Percentiles rank a stretch among this genome's conserved stretches.
phyloP scores from a whole-genome alignment of 495 filamentous ascomycete species.

The Aspergillus leporis region DNA sequence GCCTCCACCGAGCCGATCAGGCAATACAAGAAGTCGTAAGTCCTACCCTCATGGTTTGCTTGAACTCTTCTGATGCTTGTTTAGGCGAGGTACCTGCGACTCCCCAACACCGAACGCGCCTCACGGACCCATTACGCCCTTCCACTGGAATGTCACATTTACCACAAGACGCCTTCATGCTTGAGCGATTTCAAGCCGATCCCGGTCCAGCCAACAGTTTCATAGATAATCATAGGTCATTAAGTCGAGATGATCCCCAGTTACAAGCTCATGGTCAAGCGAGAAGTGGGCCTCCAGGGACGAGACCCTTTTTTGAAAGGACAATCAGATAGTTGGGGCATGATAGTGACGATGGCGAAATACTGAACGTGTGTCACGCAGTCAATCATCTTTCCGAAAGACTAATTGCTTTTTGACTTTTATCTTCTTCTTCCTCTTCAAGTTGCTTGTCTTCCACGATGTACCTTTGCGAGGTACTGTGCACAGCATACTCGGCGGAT shows the following conservation, averaged over 20 bases:
- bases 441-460: too few species aligned
- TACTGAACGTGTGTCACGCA: not conserved
- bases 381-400: not conserved
- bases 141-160: slow-evolving; percentile 20
- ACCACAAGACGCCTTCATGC: slow-evolving; percentile 18
- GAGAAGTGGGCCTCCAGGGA: slow-evolving; percentile 8
- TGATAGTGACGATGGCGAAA: not conserved
- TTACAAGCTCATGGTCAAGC: slow-evolving; percentile 4
- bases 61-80: not conserved
- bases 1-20: slow-evolving; percentile 29
- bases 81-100: slow-evolving; percentile 21
- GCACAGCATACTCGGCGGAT: too few species aligned
- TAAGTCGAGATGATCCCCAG: slow-evolving; percentile 1
- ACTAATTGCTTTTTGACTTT: too few species aligned
- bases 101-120: slow-evolving; percentile 26
- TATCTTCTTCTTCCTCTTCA: too few species aligned
- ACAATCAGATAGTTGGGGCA: slow-evolving; percentile 7
- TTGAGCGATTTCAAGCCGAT: slow-evolving; percentile 18
- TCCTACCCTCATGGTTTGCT: not conserved
- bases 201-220: not conserved
- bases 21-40: slow-evolving; percentile 26
- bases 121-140: slow-evolving; percentile 16
- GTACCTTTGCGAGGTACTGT: too few species aligned
- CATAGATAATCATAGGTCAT: not conserved
- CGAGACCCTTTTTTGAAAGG: slow-evolving; percentile 20